Evolutionary conservation across 1,284 basidiomycete species (phyloP).

Genomic region (Polyporus tsugae): DNA sequence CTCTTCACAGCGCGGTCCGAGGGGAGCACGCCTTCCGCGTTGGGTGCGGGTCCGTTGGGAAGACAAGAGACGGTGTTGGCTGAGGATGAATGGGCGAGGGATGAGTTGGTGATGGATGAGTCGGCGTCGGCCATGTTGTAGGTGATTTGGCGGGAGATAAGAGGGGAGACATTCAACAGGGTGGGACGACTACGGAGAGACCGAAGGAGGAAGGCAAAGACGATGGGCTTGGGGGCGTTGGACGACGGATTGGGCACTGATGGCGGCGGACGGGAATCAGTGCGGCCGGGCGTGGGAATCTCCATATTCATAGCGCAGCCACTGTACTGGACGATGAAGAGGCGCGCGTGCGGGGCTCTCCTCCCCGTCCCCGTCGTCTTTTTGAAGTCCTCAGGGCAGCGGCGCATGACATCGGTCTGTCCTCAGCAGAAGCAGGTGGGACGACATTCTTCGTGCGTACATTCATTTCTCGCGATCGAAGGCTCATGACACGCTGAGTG

Average conservation of each 20-base stretch:
- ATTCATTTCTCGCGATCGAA: constrained; percentile 13
- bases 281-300: constrained; percentile 12
- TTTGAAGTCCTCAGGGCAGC: constrained; percentile 17
- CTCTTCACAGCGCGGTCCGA: constrained; percentile 32
- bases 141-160: constrained; percentile 26
- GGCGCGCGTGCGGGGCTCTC: constrained; percentile 8
- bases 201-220: constrained; percentile 26
- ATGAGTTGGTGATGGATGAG: constrained; percentile 37
- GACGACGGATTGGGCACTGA: constrained; percentile 6
- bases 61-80: constrained; percentile 32
- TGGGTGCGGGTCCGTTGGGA: constrained; percentile 35
- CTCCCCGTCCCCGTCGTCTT: neutral
- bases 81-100: constrained; percentile 38
- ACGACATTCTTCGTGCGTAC: constrained; percentile 3
- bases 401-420: constrained; percentile 12
- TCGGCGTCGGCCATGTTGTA: constrained; percentile 34
- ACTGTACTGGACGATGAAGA: constrained; percentile 1
- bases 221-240: constrained; percentile 19
- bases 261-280: constrained; percentile 16
- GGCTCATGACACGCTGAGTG: constrained; percentile 11
- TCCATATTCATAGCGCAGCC: constrained; percentile 17
- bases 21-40: constrained; percentile 31
- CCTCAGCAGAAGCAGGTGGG: constrained; percentile 4
- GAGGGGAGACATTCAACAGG: constrained; percentile 32
- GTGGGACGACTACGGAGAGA: constrained; percentile 22